Percentiles rank a stretch among this genome's conserved stretches.
Evolutionary conservation across 1,284 basidiomycete species (phyloP).

Genomic region (Pyrrhoderma noxium): DNA sequence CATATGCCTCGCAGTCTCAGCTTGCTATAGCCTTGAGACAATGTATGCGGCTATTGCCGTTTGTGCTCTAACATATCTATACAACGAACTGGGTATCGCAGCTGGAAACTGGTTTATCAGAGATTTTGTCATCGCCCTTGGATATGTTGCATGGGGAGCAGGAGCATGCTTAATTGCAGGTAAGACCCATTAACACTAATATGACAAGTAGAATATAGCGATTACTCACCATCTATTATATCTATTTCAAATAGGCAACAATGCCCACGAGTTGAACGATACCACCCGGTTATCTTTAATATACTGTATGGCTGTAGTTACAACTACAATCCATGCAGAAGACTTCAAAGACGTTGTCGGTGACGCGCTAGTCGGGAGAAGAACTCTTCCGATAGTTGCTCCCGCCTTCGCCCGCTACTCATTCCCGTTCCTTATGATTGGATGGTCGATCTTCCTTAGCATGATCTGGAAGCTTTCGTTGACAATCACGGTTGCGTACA

Average conservation of each 20-base stretch:
- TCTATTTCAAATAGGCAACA: constrained; percentile 23
- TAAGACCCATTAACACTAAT: constrained; percentile 7
- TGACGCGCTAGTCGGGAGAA: constrained; percentile 26
- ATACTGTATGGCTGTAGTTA: constrained; percentile 24
- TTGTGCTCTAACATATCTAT: constrained; percentile 26
- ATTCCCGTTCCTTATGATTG: constrained; percentile 23
- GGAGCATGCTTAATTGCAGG: constrained; percentile 33
- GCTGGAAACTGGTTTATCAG: constrained; percentile 29
- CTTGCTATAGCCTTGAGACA: constrained; percentile 25
- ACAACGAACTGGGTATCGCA: constrained; percentile 33
- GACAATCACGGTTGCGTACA: constrained; percentile 19
- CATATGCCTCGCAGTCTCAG: constrained; percentile 29
- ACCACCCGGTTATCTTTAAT: constrained; percentile 21
- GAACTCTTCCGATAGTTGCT: constrained; percentile 29
- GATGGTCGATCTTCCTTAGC: constrained; percentile 26
- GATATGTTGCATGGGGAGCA: constrained; percentile 31
- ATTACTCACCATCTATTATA: constrained; percentile 16
- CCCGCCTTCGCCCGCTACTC: constrained; percentile 26
- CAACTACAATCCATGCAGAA: constrained; percentile 30
- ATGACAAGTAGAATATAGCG: not conserved
- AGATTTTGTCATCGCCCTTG: constrained; percentile 26
- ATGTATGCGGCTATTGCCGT: constrained; percentile 28
- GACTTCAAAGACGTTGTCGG: constrained; percentile 32
- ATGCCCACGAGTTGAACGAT: constrained; percentile 17
- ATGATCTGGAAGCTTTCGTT: constrained; percentile 20